phyloP scores from a whole-genome alignment of 2,329 filamentous ascomycete genomes.

The Neocucurbitaria cava region DNA sequence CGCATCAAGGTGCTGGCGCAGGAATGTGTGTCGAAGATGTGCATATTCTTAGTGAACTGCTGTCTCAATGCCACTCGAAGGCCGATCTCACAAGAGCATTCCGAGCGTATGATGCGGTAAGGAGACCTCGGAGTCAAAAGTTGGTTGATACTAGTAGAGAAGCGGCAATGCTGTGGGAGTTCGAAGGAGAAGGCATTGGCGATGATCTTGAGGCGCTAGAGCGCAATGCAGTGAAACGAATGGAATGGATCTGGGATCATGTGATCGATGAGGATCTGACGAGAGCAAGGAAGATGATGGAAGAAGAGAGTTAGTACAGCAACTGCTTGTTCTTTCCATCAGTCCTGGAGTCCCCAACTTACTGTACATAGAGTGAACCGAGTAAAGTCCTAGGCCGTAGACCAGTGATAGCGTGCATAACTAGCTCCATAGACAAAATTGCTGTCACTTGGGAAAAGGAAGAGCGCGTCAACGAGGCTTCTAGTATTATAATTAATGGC shows the following conservation, averaged over 20 bases:
- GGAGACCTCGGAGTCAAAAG: conserved; percentile 49
- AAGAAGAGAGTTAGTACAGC: no score
- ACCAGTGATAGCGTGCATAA: no score
- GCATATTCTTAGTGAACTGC: conserved; percentile 52
- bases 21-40: conserved; percentile 64
- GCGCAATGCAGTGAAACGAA: conserved; percentile 36
- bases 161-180: conserved; percentile 50
- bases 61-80: conserved; percentile 30
- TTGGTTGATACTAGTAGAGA: conserved; percentile 51
- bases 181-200: conserved; percentile 36
- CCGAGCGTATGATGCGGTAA: conserved; percentile 46
- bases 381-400: no score
- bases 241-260: conserved; percentile 52
- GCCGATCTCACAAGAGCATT: conserved; percentile 43
- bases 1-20: conserved; percentile 61
- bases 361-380: no score
- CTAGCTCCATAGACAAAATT: no score
- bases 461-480: no score
- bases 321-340: no score
- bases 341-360: no score
- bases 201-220: conserved; percentile 47
- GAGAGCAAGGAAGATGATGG: conserved; percentile 16
- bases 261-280: conserved; percentile 44
- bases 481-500: no score
- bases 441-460: no score